phyloP scores from a whole-genome alignment of 2,329 filamentous ascomycete genomes.

The Fonsecaea multimorphosa region DNA sequence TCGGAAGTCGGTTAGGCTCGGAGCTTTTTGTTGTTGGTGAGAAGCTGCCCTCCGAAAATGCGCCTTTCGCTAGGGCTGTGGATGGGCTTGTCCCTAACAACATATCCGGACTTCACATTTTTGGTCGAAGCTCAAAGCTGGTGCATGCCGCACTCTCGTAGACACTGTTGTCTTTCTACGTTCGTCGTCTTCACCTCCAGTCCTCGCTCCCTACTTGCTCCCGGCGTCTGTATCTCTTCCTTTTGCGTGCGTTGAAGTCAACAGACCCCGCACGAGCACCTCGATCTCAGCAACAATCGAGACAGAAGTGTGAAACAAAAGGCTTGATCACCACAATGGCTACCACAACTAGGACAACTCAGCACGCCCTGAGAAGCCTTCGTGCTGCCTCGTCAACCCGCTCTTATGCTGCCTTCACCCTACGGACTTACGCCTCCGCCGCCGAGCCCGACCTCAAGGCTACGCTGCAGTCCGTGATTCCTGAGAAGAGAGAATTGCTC shows the following conservation, averaged over 20 bases:
- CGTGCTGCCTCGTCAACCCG: conserved; percentile 26
- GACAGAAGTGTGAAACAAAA: not conserved
- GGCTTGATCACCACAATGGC: conserved; percentile 26
- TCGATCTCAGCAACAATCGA: not conserved
- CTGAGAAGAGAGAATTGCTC: conserved; percentile 88
- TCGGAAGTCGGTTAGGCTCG: conserved; percentile 20
- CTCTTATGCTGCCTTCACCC: conserved; percentile 28
- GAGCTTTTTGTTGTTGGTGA: not conserved
- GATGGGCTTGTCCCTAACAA: not conserved
- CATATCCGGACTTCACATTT: conserved; percentile 6
- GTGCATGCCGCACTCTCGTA: not conserved
- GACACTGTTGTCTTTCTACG: not conserved
- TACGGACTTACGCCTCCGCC: conserved; percentile 71
- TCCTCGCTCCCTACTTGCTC: not conserved
- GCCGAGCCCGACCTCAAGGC: conserved; percentile 89
- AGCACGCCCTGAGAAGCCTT: conserved; percentile 36
- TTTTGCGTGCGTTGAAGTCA: not conserved
- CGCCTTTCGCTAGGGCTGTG: conserved; percentile 1
- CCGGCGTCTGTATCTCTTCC: not conserved
- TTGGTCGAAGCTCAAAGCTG: not conserved
- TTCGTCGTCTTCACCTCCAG: not conserved
- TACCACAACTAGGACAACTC: conserved; percentile 35
- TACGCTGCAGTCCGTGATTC: conserved; percentile 81
- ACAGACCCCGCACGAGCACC: conserved; percentile 1
- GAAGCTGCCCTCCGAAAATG: conserved; percentile 16